Conservation (phyloP, 208 protist species). For the Phytomonas sp. region DNA sequence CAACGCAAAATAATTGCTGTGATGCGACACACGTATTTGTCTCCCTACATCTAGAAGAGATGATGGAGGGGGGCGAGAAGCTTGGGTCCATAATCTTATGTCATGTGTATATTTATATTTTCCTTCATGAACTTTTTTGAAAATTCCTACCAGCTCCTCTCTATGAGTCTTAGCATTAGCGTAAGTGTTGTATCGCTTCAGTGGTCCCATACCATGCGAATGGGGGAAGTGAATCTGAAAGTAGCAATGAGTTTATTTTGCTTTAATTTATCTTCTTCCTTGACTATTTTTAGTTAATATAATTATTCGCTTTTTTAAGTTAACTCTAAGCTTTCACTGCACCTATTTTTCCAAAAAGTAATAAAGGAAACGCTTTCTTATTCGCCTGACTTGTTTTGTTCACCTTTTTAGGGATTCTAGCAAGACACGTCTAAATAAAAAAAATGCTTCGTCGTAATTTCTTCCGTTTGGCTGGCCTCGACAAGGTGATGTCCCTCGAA, state of each 20-base stretch:
- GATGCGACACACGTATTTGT: background rate
- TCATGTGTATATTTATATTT: background rate
- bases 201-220: background rate
- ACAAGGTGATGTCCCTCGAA: conserved; percentile 72
- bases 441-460: conserved; percentile 62
- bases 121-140: background rate
- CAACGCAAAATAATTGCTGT: background rate
- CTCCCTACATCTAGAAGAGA: background rate
- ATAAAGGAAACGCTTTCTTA: background rate
- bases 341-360: conserved; percentile 10
- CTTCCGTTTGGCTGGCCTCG: conserved; percentile 26
- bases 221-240: background rate
- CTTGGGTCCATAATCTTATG: background rate
- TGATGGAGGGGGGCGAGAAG: background rate
- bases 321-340: background rate
- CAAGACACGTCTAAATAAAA: background rate
- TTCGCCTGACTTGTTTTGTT: background rate
- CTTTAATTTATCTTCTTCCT: background rate
- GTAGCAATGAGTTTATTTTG: background rate
- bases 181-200: background rate
- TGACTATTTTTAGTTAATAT: background rate
- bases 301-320: background rate
- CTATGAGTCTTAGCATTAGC: background rate
- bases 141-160: background rate
- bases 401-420: conserved; percentile 4